Conservation (phyloP, 2,329 filamentous ascomycete genomes). For the Amesomyces nigricolor region DNA sequence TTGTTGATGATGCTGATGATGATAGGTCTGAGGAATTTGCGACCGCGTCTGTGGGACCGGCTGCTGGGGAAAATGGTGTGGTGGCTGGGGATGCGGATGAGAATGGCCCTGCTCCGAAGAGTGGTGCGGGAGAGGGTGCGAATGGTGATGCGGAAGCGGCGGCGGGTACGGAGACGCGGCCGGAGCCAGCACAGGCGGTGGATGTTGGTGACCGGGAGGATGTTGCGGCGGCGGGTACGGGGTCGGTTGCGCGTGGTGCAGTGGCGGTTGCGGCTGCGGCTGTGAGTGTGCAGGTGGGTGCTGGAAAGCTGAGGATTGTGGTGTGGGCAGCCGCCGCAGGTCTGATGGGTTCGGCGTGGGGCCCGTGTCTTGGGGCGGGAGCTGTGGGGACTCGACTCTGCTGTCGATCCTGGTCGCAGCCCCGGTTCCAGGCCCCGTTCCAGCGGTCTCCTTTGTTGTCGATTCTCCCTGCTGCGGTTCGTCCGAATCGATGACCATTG, state of each 20-base stretch:
- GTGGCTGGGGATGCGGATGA: constrained; percentile 5
- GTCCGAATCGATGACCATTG: constrained; percentile 17
- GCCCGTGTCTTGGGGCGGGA: not conserved
- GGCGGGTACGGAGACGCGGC: not conserved
- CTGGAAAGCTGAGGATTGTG: not conserved
- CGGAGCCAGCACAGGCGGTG: not conserved
- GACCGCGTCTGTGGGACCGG: constrained; percentile 16
- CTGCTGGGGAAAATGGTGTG: constrained; percentile 5
- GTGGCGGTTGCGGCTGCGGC: constrained; percentile 7
- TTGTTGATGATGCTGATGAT: constrained; percentile 10
- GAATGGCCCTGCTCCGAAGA: constrained; percentile 4
- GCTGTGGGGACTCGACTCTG: not conserved
- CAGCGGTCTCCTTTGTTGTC: not conserved
- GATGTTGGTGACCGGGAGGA: too few species aligned
- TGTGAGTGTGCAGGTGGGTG: not conserved
- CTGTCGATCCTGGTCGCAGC: not conserved
- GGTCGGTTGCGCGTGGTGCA: constrained; percentile 4
- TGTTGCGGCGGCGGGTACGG: constrained; percentile 8
- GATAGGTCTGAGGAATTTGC: constrained; percentile 12
- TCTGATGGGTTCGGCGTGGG: not conserved
- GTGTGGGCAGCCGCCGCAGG: not conserved
- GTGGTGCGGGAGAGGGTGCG: constrained; percentile 4
- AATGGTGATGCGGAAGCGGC: not conserved
- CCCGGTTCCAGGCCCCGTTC: not conserved
- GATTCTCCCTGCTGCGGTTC: constrained; percentile 16